These are phyloP conservation scores for Henningerozyma blattae DNA, from an alignment of 805 yeast genomes.

Conservation along the genomic window DNA sequence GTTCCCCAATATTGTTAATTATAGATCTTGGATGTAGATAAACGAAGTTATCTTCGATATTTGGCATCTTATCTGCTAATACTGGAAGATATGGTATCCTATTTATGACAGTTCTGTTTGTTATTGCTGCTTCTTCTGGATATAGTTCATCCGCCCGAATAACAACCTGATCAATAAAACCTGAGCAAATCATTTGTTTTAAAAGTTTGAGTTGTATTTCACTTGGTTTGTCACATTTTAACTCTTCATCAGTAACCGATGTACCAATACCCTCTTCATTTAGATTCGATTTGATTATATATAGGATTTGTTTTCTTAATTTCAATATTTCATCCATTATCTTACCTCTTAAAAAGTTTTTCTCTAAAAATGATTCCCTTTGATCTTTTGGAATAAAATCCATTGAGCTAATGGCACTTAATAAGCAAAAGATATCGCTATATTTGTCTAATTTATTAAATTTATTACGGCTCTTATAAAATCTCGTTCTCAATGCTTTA, in stretches of 20 bases:
- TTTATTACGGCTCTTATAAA: conserved; percentile 42
- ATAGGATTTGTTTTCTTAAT: conserved; percentile 66
- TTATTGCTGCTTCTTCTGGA: conserved; percentile 46
- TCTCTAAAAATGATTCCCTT: conserved; percentile 36
- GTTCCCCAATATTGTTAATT: conserved; percentile 42
- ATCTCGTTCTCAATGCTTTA: conserved; percentile 37
- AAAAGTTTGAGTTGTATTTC: conserved; percentile 60
- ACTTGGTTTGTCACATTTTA: conserved; percentile 55
- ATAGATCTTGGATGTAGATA: conserved; percentile 76
- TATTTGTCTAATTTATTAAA: conserved; percentile 58
- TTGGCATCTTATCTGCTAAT: conserved; percentile 26
- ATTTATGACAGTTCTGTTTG: conserved; percentile 45
- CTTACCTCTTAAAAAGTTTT: conserved; percentile 65
- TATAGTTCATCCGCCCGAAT: conserved; percentile 63
- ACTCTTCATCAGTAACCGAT: conserved; percentile 28
- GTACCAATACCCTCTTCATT: conserved; percentile 48
- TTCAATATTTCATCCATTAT: conserved; percentile 76
- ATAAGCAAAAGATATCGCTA: conserved; percentile 62
- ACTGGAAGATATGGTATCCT: conserved; percentile 57
- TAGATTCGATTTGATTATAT: conserved; percentile 58
- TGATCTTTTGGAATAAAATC: conserved; percentile 54
- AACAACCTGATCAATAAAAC: conserved; percentile 85
- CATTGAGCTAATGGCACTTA: conserved; percentile 79
- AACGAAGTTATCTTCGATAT: conserved; percentile 41
- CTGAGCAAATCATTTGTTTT: conserved; percentile 88